These are phyloP conservation scores for Salix brachista DNA, from an alignment of 345 rosid genomes.

Conservation along the genomic window DNA sequence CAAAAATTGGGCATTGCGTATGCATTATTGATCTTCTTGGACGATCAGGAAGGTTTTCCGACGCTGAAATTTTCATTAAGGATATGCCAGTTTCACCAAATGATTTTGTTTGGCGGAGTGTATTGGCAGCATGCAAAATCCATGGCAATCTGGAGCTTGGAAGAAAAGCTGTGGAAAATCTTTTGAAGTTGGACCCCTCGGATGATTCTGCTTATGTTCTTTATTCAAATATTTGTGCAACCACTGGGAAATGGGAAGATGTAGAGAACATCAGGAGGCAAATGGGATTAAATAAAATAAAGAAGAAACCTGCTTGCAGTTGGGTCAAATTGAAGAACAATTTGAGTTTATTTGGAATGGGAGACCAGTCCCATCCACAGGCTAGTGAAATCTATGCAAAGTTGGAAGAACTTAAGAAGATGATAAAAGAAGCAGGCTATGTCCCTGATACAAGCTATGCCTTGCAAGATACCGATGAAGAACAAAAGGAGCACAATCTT, in stretches of 20 bases:
- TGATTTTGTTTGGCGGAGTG: conserved; percentile 74
- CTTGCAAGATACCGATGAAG: conserved; percentile 88
- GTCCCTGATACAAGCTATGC: conserved; percentile 71
- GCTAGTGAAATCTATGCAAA: conserved; percentile 50
- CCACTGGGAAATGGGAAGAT: conserved; percentile 77
- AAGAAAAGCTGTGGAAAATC: conserved; percentile 61
- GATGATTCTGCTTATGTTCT: conserved; percentile 86
- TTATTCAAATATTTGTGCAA: conserved; percentile 75
- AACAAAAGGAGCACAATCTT: conserved; percentile 81
- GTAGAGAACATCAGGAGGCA: conserved; percentile 59
- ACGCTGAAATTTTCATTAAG: conserved; percentile 62
- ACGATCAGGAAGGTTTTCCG: conserved; percentile 66
- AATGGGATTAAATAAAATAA: conserved; percentile 68
- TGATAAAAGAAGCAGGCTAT: conserved; percentile 75
- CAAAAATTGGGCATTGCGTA: conserved; percentile 69
- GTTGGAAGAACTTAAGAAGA: conserved; percentile 71
- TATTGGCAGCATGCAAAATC: conserved; percentile 71
- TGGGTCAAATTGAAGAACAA: conserved; percentile 78
- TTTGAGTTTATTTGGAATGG: conserved; percentile 65
- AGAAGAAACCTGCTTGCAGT: conserved; percentile 84
- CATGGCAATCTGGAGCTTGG: conserved; percentile 72
- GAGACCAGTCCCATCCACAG: conserved; percentile 64
- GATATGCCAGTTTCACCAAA: conserved; percentile 66
- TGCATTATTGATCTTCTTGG: conserved; percentile 88
- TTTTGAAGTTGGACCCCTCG: conserved; percentile 55